phyloP scores from a whole-genome alignment of 495 filamentous ascomycete species.

The Aspergillus mulundensis region DNA sequence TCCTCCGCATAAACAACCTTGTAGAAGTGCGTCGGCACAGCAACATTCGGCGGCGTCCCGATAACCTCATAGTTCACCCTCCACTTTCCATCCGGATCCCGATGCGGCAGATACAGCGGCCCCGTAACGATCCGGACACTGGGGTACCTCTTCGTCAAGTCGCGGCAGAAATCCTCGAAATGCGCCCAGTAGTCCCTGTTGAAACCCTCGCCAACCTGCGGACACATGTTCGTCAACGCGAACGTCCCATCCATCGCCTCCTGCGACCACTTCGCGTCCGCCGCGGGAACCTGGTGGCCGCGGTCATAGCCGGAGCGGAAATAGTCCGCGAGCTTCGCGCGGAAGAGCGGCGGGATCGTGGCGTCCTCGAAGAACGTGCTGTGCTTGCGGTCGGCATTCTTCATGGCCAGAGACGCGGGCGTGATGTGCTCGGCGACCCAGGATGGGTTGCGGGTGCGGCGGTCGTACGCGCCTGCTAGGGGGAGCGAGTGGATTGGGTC shows the following conservation, averaged over 20 bases:
- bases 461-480: conserved; percentile 83
- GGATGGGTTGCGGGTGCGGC: conserved; percentile 82
- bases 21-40: conserved; percentile 97
- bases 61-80: conserved; percentile 96
- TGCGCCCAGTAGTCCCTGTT: conserved; percentile 99
- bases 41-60: conserved; percentile 86
- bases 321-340: conserved; percentile 88
- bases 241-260: conserved; percentile 93
- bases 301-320: conserved; percentile 78
- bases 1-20: conserved; percentile 97
- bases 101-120: conserved; percentile 82
- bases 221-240: conserved; percentile 90
- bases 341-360: conserved; percentile 77
- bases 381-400: conserved; percentile 79
- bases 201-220: conserved; percentile 95
- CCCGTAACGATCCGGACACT: conserved; percentile 89
- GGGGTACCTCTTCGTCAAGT: conserved; percentile 76
- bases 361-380: conserved; percentile 78
- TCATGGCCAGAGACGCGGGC: conserved; percentile 68
- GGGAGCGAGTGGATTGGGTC: conserved; percentile 73
- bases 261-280: conserved; percentile 94
- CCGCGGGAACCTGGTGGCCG: conserved; percentile 84
- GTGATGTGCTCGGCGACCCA: conserved; percentile 99
- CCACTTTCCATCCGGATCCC: conserved; percentile 87
- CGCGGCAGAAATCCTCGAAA: conserved; percentile 93